phyloP scores from a whole-genome alignment of 208 protist species.

The Porcisia hertigi region DNA sequence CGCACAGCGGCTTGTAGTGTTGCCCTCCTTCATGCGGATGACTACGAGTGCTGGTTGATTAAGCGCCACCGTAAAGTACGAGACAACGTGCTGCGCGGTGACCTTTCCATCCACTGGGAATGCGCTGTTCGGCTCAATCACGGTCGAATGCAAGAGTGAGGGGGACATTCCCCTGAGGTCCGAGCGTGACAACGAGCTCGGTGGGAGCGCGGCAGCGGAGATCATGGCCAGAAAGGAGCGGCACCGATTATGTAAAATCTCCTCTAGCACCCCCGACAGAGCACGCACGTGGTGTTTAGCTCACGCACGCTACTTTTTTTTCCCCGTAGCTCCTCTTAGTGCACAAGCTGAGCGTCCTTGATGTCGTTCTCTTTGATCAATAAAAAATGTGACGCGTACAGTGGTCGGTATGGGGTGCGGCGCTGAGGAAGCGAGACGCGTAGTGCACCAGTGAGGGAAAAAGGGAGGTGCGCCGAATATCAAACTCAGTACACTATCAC shows the following conservation, averaged over 20 bases:
- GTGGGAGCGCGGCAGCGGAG: neutral
- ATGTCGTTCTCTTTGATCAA: no score
- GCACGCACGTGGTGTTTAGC: neutral
- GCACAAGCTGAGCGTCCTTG: no score
- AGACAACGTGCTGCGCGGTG: conserved; percentile 47
- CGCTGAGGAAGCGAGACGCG: no score
- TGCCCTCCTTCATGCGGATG: conserved; percentile 82
- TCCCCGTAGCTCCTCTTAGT: no score
- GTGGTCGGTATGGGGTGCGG: no score
- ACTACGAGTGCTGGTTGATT: conserved; percentile 50
- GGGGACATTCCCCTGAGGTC: conserved; percentile 12
- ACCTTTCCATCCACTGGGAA: conserved; percentile 28
- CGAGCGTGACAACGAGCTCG: conserved; percentile 7
- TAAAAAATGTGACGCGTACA: no score
- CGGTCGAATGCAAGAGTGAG: conserved; percentile 13
- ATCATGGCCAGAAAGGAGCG: neutral
- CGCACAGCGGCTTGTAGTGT: conserved; percentile 69
- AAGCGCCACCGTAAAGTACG: conserved; percentile 66
- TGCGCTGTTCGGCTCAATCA: conserved; percentile 24
- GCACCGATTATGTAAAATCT: neutral
- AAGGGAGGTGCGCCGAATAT: no score
- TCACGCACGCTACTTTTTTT: no score
- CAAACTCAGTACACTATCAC: neutral
- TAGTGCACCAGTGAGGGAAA: no score
- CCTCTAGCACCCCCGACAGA: no score